Conservation (phyloP, 106 monocot species). For the Dendrobium catenatum region DNA sequence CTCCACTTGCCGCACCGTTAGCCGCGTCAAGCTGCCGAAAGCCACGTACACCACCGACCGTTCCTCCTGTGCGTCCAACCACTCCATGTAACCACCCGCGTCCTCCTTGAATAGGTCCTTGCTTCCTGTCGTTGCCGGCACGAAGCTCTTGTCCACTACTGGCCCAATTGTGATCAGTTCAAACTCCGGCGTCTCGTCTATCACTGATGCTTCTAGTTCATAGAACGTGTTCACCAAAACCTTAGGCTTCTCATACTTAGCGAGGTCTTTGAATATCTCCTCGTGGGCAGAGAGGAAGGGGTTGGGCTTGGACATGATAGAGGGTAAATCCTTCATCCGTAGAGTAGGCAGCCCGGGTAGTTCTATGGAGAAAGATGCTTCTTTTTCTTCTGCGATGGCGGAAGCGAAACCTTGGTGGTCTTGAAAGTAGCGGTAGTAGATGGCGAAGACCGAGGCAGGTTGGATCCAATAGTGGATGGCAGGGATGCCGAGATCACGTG, state of each 20-base stretch:
- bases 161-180: not conserved
- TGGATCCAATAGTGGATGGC: slow-evolving; percentile 54
- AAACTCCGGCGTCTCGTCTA: not conserved
- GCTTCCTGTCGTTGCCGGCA: no score
- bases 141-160: not conserved
- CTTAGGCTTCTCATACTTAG: not conserved
- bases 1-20: slow-evolving; percentile 27
- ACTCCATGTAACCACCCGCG: not conserved
- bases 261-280: not conserved
- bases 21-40: slow-evolving; percentile 42
- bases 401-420: slow-evolving; percentile 5
- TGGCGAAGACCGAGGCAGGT: slow-evolving; percentile 29
- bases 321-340: not conserved
- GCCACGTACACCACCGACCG: slow-evolving; percentile 65
- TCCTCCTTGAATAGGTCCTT: not conserved
- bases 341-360: slow-evolving; percentile 6
- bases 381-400: not conserved
- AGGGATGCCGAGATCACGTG: slow-evolving; percentile 24
- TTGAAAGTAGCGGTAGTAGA: slow-evolving; percentile 32
- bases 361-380: not conserved
- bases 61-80: slow-evolving; percentile 14
- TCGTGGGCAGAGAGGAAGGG: not conserved
- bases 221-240: slow-evolving; percentile 4
- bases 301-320: not conserved
- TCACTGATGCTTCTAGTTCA: not conserved